Base-by-base conservation (phyloP, 2,329 filamentous ascomycete species). In the Beauveria sp. region DNA sequence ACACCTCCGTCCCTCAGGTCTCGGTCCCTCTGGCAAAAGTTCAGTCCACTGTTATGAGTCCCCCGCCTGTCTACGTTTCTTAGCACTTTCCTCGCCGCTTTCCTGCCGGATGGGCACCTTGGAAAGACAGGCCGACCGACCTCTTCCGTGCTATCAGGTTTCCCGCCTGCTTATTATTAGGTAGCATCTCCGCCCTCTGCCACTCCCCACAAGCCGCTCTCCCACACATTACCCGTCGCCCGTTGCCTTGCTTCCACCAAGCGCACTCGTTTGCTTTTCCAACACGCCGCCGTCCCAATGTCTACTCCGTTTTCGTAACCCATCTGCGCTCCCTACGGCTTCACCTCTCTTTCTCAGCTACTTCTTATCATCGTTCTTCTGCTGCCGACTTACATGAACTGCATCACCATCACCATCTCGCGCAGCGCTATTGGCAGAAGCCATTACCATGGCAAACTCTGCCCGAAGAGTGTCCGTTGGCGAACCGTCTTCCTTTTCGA, bases 381-480 rank as follows among this genome's bases (percentile, higher is more conserved):
- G 9, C 34, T 31, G 42, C 18, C 12, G 46, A 43, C 34, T 59
- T 51, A 43, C 46, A 59, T 28, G 48, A 31, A 24, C 45, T 12
- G 12, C 24, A 9, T 31, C 34, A 6, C 20, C 5, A 22, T 50
- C 56, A 14, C 5, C 28, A 24, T 20, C 2, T 28, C 34, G 8
- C 16, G 16, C 22, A 18, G 4, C 34, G 14, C 43, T 20, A 31
- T 49, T 40, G 55, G 28, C 45, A 20, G 42, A 10, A 10, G 49
- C 48, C n/a, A 38, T 14, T 53, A 14, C 49, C 18, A 60, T 60
- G 57, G 57, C 57, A 34, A 60, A 60, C 18, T 53, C 57, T 52
- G 49, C 38, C 49, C n/a, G 54, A 9, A 62, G 24, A 20, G 45
- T 31, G 12, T 45, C 40, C 26, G 18, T 26, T 40, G 52, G n/a